Conservation (phyloP, 257 asterid genomes). For the Eucommia ulmoides region DNA sequence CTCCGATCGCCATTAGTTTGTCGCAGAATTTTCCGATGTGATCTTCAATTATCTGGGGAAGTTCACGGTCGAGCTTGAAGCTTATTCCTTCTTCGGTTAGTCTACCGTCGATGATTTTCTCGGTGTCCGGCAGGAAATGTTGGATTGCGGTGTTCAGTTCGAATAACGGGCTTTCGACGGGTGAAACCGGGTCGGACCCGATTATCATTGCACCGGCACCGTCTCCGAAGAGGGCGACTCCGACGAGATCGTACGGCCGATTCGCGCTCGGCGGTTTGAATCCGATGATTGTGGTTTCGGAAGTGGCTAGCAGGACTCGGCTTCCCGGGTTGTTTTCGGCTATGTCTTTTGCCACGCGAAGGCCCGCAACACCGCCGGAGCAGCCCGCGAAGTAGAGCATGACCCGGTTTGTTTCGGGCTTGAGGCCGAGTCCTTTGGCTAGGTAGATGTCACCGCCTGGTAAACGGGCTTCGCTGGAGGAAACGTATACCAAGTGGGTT, state of each 20-base stretch:
- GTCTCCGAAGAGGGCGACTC: constrained; percentile 89
- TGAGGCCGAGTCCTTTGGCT: constrained; percentile 75
- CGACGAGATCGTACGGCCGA: constrained; percentile 75
- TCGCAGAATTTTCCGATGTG: constrained; percentile 53
- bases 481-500: constrained; percentile 82
- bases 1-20: constrained; percentile 37
- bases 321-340: constrained; percentile 93
- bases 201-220: constrained; percentile 84
- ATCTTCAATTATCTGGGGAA: constrained; percentile 74
- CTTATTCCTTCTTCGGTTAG: constrained; percentile 91
- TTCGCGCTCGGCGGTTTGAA: constrained; percentile 54
- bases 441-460: constrained; percentile 96
- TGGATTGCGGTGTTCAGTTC: constrained; percentile 69
- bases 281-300: neutral
- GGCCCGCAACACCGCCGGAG: constrained; percentile 98
- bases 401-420: constrained; percentile 47
- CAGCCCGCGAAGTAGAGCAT: constrained; percentile 91
- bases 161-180: constrained; percentile 44
- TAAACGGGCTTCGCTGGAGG: constrained; percentile 85
- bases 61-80: constrained; percentile 61
- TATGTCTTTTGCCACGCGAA: constrained; percentile 84
- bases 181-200: constrained; percentile 31
- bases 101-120: constrained; percentile 77
- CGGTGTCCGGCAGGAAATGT: constrained; percentile 69
- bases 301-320: constrained; percentile 52